Conservation (phyloP, 108 stramenopile species). For the Skeletonema tropicum region DNA sequence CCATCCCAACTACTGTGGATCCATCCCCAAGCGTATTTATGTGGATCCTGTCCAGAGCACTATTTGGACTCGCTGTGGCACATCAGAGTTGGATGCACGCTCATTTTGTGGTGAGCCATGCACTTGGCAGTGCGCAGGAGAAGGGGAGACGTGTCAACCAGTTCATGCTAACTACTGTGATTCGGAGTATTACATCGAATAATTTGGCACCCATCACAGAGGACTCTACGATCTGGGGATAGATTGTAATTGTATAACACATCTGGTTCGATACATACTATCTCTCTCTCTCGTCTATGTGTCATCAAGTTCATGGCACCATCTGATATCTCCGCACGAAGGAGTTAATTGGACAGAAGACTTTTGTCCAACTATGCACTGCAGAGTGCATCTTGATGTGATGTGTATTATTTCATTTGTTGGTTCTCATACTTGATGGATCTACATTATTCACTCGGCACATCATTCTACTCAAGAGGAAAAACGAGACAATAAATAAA, state of each 20-base stretch:
- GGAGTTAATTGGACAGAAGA: too few relatives aligned
- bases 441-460: not conserved
- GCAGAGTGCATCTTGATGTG: too few relatives aligned
- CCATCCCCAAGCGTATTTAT: constrained; percentile 8
- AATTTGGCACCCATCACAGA: not conserved
- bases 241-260: not conserved
- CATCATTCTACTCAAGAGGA: not conserved
- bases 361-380: too few relatives aligned
- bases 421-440: too few relatives aligned
- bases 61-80: constrained; percentile 18
- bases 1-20: constrained; percentile 25
- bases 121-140: not conserved
- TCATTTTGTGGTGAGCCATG: not conserved
- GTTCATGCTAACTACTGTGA: not conserved
- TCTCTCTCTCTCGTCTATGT: too few relatives aligned
- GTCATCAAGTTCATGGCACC: too few relatives aligned
- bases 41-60: constrained; percentile 6
- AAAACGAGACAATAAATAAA: not conserved
- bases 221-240: not conserved
- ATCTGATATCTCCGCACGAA: too few relatives aligned
- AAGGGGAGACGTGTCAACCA: not conserved
- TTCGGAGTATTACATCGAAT: not conserved
- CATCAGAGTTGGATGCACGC: not conserved
- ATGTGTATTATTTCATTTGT: too few relatives aligned
- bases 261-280: not conserved